Conservation (phyloP, 2,329 filamentous ascomycete genomes). For the Cladosporium sp. region DNA sequence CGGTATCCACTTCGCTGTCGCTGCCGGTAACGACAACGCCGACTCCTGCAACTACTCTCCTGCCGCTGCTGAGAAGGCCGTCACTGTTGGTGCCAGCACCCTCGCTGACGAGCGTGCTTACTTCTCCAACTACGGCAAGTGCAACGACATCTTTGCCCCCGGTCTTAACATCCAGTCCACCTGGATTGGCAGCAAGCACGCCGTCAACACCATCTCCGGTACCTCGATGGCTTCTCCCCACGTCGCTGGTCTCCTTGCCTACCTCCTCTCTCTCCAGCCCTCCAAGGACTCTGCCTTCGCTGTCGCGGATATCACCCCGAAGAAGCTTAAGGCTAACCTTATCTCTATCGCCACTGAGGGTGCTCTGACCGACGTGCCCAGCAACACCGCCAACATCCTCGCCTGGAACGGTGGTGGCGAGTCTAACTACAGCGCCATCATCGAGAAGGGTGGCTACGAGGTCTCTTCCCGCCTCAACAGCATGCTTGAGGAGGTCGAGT, state of each 20-base stretch:
- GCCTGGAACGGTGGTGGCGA: constrained; percentile 98
- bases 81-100: constrained; percentile 93
- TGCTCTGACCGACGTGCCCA: constrained; percentile 75
- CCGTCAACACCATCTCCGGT: constrained; percentile 97
- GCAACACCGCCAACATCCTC: constrained; percentile 85
- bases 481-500: constrained; percentile 36
- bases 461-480: constrained; percentile 60
- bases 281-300: constrained; percentile 84
- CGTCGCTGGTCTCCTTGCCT: constrained; percentile 91
- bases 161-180: constrained; percentile 96
- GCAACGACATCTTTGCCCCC: constrained; percentile 98
- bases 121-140: constrained; percentile 99
- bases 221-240: constrained; percentile 99
- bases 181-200: constrained; percentile 95
- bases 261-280: constrained; percentile 95
- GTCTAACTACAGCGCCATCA: constrained; percentile 67
- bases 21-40: constrained; percentile 96
- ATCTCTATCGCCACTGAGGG: constrained; percentile 76
- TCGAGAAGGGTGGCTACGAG: constrained; percentile 35
- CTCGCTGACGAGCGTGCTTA: constrained; percentile 94
- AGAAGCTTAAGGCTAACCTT: constrained; percentile 87
- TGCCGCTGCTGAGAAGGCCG: constrained; percentile 81
- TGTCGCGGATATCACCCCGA: constrained; percentile 81
- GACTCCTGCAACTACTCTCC: constrained; percentile 99
- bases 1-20: constrained; percentile 95